These are phyloP conservation scores for Aspergillus vadensis DNA, from an alignment of 2,329 filamentous ascomycete species.

Conservation along the genomic window DNA sequence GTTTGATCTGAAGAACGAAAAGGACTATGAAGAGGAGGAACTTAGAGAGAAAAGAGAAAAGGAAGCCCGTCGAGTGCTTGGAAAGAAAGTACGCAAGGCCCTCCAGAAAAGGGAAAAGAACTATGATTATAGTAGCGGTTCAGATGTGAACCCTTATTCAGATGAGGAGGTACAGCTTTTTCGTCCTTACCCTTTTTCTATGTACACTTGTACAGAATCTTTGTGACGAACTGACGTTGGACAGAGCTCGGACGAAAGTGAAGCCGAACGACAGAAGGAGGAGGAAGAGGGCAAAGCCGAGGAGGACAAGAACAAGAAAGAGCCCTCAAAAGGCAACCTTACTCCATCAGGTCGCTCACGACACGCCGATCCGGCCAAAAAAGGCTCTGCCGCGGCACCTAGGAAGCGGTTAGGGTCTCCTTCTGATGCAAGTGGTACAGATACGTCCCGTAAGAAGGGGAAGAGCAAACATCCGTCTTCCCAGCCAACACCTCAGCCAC, in stretches of 20 bases:
- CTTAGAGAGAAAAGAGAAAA: constrained; percentile 65
- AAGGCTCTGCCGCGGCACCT: constrained; percentile 54
- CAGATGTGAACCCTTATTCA: constrained; percentile 59
- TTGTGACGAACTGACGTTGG: constrained; percentile 17
- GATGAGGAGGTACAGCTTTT: constrained; percentile 51
- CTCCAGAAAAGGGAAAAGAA: constrained; percentile 84
- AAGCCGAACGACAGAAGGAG: constrained; percentile 63
- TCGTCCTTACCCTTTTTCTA: constrained; percentile 6
- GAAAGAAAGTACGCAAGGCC: constrained; percentile 77
- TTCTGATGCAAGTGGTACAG: constrained; percentile 89
- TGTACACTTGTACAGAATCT: too few relatives aligned
- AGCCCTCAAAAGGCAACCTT: constrained; percentile 68
- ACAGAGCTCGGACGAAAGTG: constrained; percentile 64
- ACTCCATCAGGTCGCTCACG: constrained; percentile 64
- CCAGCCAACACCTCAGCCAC: constrained; percentile 37
- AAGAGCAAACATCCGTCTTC: constrained; percentile 62
- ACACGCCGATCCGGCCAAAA: constrained; percentile 55
- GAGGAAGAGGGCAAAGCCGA: constrained; percentile 62
- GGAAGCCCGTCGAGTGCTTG: constrained; percentile 67
- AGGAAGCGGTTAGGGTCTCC: constrained; percentile 86
- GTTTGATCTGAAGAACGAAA: constrained; percentile 75
- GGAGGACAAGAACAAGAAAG: constrained; percentile 56
- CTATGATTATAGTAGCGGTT: constrained; percentile 78
- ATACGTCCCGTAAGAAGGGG: constrained; percentile 79
- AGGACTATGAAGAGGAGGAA: constrained; percentile 69